These are phyloP conservation scores for Hypomontagnella submonticulosa DNA, from an alignment of 495 filamentous ascomycete genomes.

Conservation along the genomic window DNA sequence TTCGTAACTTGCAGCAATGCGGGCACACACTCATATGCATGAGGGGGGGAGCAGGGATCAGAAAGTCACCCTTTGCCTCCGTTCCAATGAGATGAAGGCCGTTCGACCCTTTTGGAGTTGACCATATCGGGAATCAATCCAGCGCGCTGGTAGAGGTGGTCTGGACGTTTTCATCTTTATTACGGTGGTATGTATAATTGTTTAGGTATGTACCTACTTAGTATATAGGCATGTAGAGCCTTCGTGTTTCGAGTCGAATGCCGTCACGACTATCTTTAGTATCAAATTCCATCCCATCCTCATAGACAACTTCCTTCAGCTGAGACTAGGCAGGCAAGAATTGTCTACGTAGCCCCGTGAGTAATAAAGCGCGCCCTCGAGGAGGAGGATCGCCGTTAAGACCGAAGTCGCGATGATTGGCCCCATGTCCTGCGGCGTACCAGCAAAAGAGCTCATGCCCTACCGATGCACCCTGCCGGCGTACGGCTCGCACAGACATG, in stretches of 20 bases:
- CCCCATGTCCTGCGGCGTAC: conserved; percentile 23
- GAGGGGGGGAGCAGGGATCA: conserved; percentile 36
- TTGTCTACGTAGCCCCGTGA: conserved; percentile 13
- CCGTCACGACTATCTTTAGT: conserved; percentile 35
- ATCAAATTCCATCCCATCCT: conserved; percentile 22
- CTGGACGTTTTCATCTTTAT: conserved; percentile 41
- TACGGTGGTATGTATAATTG: conserved; percentile 9
- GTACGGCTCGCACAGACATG: conserved; percentile 34
- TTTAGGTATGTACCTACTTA: conserved; percentile 7
- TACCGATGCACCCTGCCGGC: conserved; percentile 30
- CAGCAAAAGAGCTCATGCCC: conserved; percentile 30
- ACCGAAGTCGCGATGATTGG: conserved; percentile 32
- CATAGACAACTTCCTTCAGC: background rate
- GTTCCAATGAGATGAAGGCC: conserved; percentile 44
- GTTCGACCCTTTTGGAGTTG: conserved; percentile 47
- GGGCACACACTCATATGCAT: conserved; percentile 40
- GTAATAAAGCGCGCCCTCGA: conserved; percentile 17
- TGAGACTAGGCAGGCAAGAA: conserved; percentile 14
- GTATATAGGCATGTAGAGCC: conserved; percentile 18
- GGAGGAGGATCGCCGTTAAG: conserved; percentile 32
- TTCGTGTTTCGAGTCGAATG: conserved; percentile 25
- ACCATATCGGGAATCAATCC: conserved; percentile 47
- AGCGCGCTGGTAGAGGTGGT: conserved; percentile 40
- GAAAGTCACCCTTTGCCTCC: conserved; percentile 38
- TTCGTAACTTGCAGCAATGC: conserved; percentile 36